Percentiles rank a stretch among this genome's conserved stretches.
Evolutionary conservation across 2,329 filamentous ascomycete genomes (phyloP).

Genomic region (Claviceps arundinis): DNA sequence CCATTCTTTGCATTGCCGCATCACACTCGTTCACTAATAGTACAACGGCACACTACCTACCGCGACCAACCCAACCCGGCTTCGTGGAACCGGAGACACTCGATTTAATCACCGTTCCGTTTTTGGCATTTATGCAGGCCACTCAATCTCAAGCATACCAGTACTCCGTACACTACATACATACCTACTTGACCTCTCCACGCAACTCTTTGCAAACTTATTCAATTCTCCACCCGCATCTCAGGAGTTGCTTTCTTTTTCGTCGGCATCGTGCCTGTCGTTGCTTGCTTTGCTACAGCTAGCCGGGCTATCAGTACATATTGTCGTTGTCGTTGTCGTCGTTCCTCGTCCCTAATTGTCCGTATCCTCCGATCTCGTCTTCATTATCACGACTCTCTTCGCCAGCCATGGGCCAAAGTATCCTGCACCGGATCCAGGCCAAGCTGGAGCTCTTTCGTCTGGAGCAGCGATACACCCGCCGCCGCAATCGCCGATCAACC

Average conservation of each 20-base stretch:
- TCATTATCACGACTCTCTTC: conserved; percentile 3
- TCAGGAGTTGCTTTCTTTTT: not conserved
- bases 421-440: conserved; percentile 48
- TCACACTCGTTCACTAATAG: not conserved
- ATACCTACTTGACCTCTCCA: not conserved
- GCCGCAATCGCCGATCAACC: conserved; percentile 72
- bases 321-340: not conserved
- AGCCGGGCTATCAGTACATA: not conserved
- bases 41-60: not conserved
- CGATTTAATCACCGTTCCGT: not conserved
- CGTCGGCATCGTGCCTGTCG: not conserved
- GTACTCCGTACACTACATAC: not conserved
- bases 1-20: not conserved
- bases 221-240: not conserved
- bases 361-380: not conserved
- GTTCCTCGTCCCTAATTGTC: conserved; percentile 2
- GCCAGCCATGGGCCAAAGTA: conserved; percentile 32
- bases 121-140: not conserved
- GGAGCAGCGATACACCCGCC: conserved; percentile 86
- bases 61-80: not conserved
- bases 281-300: not conserved
- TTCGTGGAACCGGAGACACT: not conserved
- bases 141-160: not conserved
- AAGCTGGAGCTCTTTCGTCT: conserved; percentile 86
- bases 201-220: not conserved